Base-by-base conservation (phyloP, 805 yeast genomes). In the Diddensiella santjacobensis region DNA sequence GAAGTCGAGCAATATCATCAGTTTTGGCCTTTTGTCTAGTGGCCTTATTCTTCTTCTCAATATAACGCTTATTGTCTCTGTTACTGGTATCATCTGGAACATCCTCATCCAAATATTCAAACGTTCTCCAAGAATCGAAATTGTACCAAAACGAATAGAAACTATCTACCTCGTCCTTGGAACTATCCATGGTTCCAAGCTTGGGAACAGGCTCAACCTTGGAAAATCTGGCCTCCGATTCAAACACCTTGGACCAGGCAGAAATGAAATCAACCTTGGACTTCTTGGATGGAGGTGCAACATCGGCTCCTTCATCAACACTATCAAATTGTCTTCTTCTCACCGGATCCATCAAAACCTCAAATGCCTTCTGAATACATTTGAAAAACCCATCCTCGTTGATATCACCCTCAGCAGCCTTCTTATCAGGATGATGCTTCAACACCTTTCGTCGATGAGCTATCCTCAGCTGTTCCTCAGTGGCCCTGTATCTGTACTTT, bases 71-170 rank as follows among this genome's bases (percentile, higher is more conserved):
- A 81, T 93, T 96, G 70, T 93, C 99, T 79, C 99, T 89, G 83
- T 93, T 93, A 53, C 96, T 86, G 49, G 97, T 87, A 72, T 93
- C 99, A 75, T 93, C 99, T 60, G 99, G 99, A 64, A 90, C 96
- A 67, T 93, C 99, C 77, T 93, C 99, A 67, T 93, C 99, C 69
- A 89, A 80, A 75, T 90, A 93, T 74, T 93, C 99, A 67, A 93
- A 93, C 42, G 96, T 77, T 77, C 96, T 87, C 99, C 99, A 93
- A 18, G 98, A 91, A 72, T 93, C 96, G 58, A 90, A 87, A 69
- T 84, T 83, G 70, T 83, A 83, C 85, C 93, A 93, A 80, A 88
- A 91, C 59, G 80, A 78, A 78, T 91, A 91, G 73, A 95, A 90
- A 45, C 73, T 75, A 62, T 87, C 95, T 53, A 90, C 95, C 51